These are phyloP conservation scores for Penicillium freii DNA, from an alignment of 2,329 filamentous ascomycete species.

Conservation along the genomic window DNA sequence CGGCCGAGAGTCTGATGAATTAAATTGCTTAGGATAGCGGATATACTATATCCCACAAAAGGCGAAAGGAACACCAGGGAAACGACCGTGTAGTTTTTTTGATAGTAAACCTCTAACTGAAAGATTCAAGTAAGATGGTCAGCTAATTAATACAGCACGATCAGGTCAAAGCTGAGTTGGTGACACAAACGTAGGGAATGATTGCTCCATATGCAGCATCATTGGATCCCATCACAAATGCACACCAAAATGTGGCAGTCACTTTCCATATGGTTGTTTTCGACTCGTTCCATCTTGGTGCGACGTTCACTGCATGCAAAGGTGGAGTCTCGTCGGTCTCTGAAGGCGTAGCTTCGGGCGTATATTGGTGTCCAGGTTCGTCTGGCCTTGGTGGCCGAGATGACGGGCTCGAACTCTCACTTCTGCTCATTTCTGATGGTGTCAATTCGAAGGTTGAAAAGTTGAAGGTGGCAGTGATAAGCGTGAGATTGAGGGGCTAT, in stretches of 20 bases:
- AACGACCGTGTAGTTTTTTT: constrained; percentile 40
- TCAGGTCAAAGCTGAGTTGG: background rate
- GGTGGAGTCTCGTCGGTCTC: constrained; percentile 21
- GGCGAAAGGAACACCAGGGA: constrained; percentile 52
- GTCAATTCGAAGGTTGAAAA: background rate
- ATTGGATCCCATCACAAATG: constrained; percentile 26
- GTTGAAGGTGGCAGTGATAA: background rate
- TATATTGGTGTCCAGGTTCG: background rate
- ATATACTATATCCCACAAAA: constrained; percentile 49
- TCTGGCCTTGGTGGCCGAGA: background rate
- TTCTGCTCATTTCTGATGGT: background rate
- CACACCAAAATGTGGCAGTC: constrained; percentile 20
- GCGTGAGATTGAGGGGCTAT: background rate
- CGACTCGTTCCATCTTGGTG: constrained; percentile 23
- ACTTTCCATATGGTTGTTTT: constrained; percentile 20
- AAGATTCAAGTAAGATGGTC: background rate
- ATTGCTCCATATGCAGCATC: constrained; percentile 24
- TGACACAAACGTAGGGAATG: constrained; percentile 19
- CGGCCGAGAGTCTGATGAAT: constrained; percentile 57
- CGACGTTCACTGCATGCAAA: constrained; percentile 23
- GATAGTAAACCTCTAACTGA: constrained; percentile 49
- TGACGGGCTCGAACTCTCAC: background rate
- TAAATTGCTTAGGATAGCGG: constrained; percentile 46
- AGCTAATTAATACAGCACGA: background rate
- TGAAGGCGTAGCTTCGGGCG: background rate